Evolutionary conservation across 306 rosid species (phyloP), one percentile per base, ranked within the genome.

Genomic region (Phaseolus lunatus): DNA sequence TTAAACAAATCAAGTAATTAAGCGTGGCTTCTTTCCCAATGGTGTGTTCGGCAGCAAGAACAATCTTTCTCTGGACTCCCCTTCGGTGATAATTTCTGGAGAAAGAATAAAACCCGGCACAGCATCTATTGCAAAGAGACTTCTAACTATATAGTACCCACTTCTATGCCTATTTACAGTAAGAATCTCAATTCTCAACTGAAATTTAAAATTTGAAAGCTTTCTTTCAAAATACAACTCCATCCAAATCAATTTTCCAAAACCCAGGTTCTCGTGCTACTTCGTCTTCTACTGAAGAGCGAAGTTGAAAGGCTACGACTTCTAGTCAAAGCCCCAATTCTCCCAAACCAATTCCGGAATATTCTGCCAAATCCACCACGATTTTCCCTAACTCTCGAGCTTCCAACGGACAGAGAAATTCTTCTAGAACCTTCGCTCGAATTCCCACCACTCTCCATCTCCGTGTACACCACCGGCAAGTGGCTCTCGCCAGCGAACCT

Each of bases 391-490:
- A 89, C 89, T 37, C 95, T 77, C 15, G 59, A 85, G 50, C 89
- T 84, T 61, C 97, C 89, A 9, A 90, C 86, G 6, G 88, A 83
- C 18, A 90, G 84, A 5, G 85, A 73, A 20, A 75, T 72, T 54
- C 86, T 80, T 59, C 84, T 76, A 0, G 86, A 90, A 54, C 84
- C 89, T n/a, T 84, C 90, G 43, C 47, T 85, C 0, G 89, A 67
- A 48, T 85, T 85, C 24, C 67, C 62, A 13, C 90, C 96, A 10
- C 87, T 93, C 44, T 95, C 98, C 95, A 92, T 86, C 89, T 95
- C 98, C 2, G 97, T 92, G 81, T 86, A 95, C 11, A 95, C 97
- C 1, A 85, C 89, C 4, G 97, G 98, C 6, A 85, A 74, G 15
- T 92, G 90, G 45, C 87, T 86, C 72, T 89, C 93, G 1, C 91